Base-by-base conservation (phyloP, 2,329 filamentous ascomycete species). In the Phaeosphaeriaceae sp. region DNA sequence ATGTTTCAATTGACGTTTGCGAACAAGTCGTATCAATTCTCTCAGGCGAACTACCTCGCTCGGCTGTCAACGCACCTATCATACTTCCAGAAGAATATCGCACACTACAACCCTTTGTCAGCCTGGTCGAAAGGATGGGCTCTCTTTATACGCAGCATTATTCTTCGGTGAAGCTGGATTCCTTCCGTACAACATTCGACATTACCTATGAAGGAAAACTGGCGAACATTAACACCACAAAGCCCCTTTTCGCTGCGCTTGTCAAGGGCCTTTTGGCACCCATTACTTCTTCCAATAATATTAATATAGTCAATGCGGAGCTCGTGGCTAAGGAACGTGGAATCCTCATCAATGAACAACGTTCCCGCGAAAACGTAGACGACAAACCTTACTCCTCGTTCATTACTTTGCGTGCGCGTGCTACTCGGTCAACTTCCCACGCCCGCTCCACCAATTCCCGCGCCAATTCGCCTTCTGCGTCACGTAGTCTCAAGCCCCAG, bases 301-400 rank as follows among this genome's bases (percentile, higher is more conserved):
- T 92, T 61, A 93, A 92, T 74, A 91, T 94, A 51, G 89, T 94
- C 60, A 93, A 94, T 64, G 89, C 89, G 0, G 81, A 85, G 35
- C 77, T 92, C 20, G 83, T 92, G 12, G 89, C 89, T 16, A 87
- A 85, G 56, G 87, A 92, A 61, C 88, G 88, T 59, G 89, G 89
- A 2, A 88, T 94, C 54, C 81, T 87, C 36, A 86, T 94, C 65
- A 89, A 87, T 65, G 90, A 93, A 74, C 85, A 85, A 30, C 86
- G 86, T 53, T 83, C 81, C 2, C 80, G 86, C 6, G 84, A 87
- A 45, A 76, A 78, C 16, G 76, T 79, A 1, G 80, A 83, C n/a
- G 79, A 84, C 17, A 77, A 82, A 36, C 83, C 84, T 0, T 92
- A 89, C 67, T 84, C 85, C 8, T 87, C 85, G 35, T 81, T 89